Evolutionary conservation across 352 stramenopile genomes (phyloP).

Genomic region (Aphanomyces invadans): DNA sequence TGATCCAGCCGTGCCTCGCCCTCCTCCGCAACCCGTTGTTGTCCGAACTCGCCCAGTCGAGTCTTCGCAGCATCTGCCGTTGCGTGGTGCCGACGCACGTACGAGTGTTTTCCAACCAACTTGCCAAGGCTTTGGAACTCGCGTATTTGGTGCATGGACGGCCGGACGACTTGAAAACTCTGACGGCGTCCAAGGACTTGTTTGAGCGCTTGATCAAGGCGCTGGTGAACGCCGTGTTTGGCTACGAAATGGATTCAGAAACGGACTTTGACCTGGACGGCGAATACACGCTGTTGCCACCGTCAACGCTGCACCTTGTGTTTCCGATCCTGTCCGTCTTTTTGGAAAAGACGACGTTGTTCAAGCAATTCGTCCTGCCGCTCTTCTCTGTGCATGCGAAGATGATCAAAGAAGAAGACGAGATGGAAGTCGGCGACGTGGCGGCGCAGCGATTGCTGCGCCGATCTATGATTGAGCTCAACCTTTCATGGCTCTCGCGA

Average conservation of each 20-base stretch:
- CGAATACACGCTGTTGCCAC: slow-evolving; percentile 55
- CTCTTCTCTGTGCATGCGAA: slow-evolving; percentile 68
- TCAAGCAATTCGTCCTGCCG: slow-evolving; percentile 61
- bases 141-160: slow-evolving; percentile 30
- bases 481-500: slow-evolving; percentile 51
- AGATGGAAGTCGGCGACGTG: slow-evolving; percentile 82
- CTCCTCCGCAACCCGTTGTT: slow-evolving; percentile 63
- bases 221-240: slow-evolving; percentile 74
- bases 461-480: slow-evolving; percentile 64
- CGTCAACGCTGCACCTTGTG: slow-evolving; percentile 68
- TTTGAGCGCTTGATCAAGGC: slow-evolving; percentile 51
- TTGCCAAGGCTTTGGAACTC: slow-evolving; percentile 51
- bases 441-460: slow-evolving; percentile 62
- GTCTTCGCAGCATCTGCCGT: slow-evolving; percentile 43
- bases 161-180: slow-evolving; percentile 33
- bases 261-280: slow-evolving; percentile 59
- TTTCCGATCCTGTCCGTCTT: slow-evolving; percentile 63
- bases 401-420: slow-evolving; percentile 84
- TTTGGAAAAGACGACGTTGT: slow-evolving; percentile 38
- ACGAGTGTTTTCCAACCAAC: slow-evolving; percentile 53
- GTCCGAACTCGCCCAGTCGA: slow-evolving; percentile 31
- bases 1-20: slow-evolving; percentile 42
- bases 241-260: slow-evolving; percentile 74
- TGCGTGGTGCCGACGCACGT: slow-evolving; percentile 57
- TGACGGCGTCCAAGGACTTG: slow-evolving; percentile 39